Conservation (phyloP, 1,284 basidiomycete genomes). For the Naganishia cerealis region DNA sequence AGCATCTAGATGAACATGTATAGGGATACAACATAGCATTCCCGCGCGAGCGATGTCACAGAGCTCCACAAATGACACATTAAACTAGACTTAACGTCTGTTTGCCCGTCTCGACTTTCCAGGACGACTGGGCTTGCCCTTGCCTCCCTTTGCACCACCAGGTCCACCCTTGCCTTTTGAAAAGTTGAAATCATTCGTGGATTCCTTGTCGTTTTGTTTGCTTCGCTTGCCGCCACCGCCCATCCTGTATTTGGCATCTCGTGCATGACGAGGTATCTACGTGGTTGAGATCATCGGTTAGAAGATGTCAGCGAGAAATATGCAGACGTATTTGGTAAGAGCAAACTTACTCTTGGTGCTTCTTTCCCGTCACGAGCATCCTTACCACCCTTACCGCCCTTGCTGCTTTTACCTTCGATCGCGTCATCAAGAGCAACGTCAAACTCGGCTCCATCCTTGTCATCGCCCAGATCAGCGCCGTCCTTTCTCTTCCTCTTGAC, state of each 20-base stretch:
- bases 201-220: conserved; percentile 77
- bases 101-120: conserved; percentile 46
- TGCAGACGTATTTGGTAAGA: not conserved
- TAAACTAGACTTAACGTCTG: conserved; percentile 8
- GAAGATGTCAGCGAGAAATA: not conserved
- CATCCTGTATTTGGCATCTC: conserved; percentile 78
- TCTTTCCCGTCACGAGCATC: conserved; percentile 43
- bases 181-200: conserved; percentile 69
- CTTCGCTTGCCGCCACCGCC: conserved; percentile 64
- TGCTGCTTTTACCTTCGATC: conserved; percentile 63
- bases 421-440: conserved; percentile 83
- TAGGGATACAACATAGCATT: conserved; percentile 17
- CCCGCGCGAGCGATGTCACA: not conserved
- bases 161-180: conserved; percentile 53
- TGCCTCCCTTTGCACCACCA: conserved; percentile 51
- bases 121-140: conserved; percentile 46
- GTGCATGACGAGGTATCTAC: conserved; percentile 63
- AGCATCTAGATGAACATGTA: conserved; percentile 4
- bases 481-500: conserved; percentile 86
- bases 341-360: conserved; percentile 19
- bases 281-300: not conserved
- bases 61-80: not conserved
- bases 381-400: conserved; percentile 42
- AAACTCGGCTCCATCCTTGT: conserved; percentile 62
- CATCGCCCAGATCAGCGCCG: conserved; percentile 71